Conservation (phyloP, 129 eudicot genomes). For the Cynara cardunculus region DNA sequence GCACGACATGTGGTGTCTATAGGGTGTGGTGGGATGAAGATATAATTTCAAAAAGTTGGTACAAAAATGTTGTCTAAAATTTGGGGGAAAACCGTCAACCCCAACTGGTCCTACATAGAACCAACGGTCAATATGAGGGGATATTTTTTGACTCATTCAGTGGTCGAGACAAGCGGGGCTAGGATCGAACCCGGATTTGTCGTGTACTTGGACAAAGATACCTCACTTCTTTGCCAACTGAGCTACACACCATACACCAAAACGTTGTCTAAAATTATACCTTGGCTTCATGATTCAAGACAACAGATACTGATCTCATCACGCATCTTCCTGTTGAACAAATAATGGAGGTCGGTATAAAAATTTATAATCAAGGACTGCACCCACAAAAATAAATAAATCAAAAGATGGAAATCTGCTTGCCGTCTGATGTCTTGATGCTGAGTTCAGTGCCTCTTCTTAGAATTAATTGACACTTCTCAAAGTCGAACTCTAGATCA, state of each 20-base stretch:
- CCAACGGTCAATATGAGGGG: too few species aligned
- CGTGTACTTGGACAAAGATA: too few species aligned
- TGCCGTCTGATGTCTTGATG: slow-evolving; percentile 68
- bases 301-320: slow-evolving; percentile 57
- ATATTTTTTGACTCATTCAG: too few species aligned
- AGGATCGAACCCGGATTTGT: too few species aligned
- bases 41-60: not conserved
- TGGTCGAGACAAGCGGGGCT: too few species aligned
- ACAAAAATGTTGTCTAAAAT: not conserved
- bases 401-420: not conserved
- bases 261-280: slow-evolving; percentile 24
- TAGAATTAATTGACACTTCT: slow-evolving; percentile 47
- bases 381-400: not conserved
- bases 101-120: too few species aligned
- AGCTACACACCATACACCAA: too few species aligned
- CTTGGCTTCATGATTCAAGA: slow-evolving; percentile 65
- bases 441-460: slow-evolving; percentile 61
- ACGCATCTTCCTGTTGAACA: slow-evolving; percentile 55
- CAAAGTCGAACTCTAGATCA: slow-evolving; percentile 52
- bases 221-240: too few species aligned
- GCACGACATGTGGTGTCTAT: too few species aligned
- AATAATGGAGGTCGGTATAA: slow-evolving; percentile 1
- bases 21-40: not conserved
- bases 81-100: too few species aligned
- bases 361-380: not conserved